Conservation (phyloP, 2,329 filamentous ascomycete genomes). For the Pseudocercospora pini-densiflorae region DNA sequence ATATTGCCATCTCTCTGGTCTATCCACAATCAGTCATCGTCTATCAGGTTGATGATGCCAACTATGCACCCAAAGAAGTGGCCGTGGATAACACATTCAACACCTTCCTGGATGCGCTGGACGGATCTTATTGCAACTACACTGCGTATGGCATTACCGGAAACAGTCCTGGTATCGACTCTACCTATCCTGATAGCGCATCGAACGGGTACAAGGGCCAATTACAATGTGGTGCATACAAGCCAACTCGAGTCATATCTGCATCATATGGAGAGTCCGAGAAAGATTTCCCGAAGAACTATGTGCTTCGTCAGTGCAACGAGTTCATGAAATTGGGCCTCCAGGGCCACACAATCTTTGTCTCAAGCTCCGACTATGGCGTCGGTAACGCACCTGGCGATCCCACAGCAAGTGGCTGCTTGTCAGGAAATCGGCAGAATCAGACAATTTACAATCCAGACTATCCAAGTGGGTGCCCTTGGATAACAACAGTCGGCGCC, state of each 20-base stretch:
- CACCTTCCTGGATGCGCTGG: conserved; percentile 19
- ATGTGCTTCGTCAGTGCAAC: conserved; percentile 51
- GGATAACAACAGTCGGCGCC: conserved; percentile 46
- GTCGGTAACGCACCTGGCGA: conserved; percentile 30
- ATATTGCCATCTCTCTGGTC: conserved; percentile 22
- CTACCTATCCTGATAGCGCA: conserved; percentile 51
- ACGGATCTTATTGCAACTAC: conserved; percentile 41
- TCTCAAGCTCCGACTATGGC: conserved; percentile 49
- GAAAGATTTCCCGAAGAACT: conserved; percentile 55
- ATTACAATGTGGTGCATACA: conserved; percentile 51
- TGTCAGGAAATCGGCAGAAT: conserved; percentile 14
- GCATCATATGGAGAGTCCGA: conserved; percentile 62
- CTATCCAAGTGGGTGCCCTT: conserved; percentile 30
- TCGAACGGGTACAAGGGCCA: conserved; percentile 56
- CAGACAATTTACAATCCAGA: conserved; percentile 20
- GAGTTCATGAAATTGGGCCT: conserved; percentile 52
- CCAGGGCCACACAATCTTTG: conserved; percentile 44
- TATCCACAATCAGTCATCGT: conserved; percentile 30
- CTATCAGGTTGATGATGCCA: conserved; percentile 29
- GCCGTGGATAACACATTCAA: not conserved
- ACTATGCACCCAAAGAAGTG: conserved; percentile 40
- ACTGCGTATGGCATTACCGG: conserved; percentile 56
- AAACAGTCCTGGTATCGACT: conserved; percentile 15
- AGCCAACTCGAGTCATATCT: conserved; percentile 59
- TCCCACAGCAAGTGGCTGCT: conserved; percentile 7